Base-by-base conservation (phyloP, 2,329 filamentous ascomycete species). In the Capronia epimyces region DNA sequence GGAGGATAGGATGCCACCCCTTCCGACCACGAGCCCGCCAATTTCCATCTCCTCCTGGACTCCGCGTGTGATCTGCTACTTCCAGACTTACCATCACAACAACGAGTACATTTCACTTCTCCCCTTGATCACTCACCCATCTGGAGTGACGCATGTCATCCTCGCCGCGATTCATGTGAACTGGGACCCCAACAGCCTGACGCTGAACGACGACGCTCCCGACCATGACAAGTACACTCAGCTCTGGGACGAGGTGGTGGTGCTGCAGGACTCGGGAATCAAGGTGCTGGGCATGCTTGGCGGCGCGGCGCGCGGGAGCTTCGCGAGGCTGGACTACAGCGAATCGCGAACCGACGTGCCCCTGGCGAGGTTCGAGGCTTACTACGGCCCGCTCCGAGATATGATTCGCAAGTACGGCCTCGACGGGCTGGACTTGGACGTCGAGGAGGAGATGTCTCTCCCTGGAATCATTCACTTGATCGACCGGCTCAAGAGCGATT, bases 211-310 rank as follows among this genome's bases (percentile, higher is more conserved):
- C 68, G 80, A 89, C 64, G 75, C 75, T 0, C 87, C 87, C 0
- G 71, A 78, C n/a, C 71, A 87, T 60, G 67, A 79, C 3, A 78
- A 81, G 58, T 91, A 85, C 68, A 72, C 79, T 25, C 80, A 81
- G 1, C 75, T 95, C 29, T 96, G 89, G 89, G 78, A 78, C 18
- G 90, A 96, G 67, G 79, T 88, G 7, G 76, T 78, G 6, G 73
- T 82, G 56, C 71, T 95, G 4, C 85, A 93, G 66, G 78, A 78
- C 1, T 76, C 77, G 5, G 89, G 89, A 36, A 76, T 95, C 56
- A 89, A 85, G 62, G 81, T 95, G 10, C 76, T 95, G 65, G 87
- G 81, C 48, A 93, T 96, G 87, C 75, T 95, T 1, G 90, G 90
- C 32, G 90, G 90, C 13, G 89, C 89, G 2, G 89, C 88, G 0